A percentile compares a stretch with the other conserved stretches of the same genome.
phyloP scores from a whole-genome alignment of 371 early-diverging fungal genomes.

The Mucor piriformis region DNA sequence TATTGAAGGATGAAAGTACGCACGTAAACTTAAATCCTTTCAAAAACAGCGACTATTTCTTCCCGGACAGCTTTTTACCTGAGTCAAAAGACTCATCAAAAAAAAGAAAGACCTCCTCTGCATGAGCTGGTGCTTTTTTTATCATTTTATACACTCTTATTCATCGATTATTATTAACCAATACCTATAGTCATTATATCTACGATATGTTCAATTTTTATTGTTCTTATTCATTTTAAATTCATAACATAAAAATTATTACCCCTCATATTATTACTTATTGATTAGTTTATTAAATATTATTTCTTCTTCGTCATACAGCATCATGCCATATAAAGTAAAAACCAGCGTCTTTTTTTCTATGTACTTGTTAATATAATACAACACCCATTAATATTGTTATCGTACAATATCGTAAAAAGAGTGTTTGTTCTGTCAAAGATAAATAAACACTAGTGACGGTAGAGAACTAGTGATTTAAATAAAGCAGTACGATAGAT shows the following conservation, averaged over 20 bases:
- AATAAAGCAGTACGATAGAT: conserved; percentile 2
- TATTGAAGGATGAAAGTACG: conserved; percentile 7
- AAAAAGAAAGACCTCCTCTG: conserved; percentile 3
- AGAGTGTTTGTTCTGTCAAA: not conserved
- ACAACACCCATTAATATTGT: conserved; percentile 1
- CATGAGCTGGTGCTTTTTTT: conserved; percentile 1
- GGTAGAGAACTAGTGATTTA: conserved; percentile 1
- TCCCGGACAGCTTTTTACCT: conserved; percentile 8
- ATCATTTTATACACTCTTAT: not conserved
- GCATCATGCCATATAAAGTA: not conserved
- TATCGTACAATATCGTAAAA: conserved; percentile 1
- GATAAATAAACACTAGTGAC: conserved; percentile 1
- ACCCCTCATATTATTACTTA: not conserved
- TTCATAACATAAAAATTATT: not conserved
- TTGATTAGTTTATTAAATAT: conserved; percentile 1
- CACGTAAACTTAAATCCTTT: conserved; percentile 15
- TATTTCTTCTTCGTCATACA: not conserved
- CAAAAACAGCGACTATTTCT: conserved; percentile 11
- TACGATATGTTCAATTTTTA: not conserved
- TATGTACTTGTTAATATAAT: not conserved
- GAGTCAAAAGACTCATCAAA: conserved; percentile 5
- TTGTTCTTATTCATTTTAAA: conserved; percentile 1
- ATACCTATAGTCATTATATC: conserved; percentile 1
- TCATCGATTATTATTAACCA: not conserved
- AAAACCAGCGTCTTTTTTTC: conserved; percentile 2